Conservation (phyloP, 768 basidiomycete genomes). For the Neoboletus brunneissimus region DNA sequence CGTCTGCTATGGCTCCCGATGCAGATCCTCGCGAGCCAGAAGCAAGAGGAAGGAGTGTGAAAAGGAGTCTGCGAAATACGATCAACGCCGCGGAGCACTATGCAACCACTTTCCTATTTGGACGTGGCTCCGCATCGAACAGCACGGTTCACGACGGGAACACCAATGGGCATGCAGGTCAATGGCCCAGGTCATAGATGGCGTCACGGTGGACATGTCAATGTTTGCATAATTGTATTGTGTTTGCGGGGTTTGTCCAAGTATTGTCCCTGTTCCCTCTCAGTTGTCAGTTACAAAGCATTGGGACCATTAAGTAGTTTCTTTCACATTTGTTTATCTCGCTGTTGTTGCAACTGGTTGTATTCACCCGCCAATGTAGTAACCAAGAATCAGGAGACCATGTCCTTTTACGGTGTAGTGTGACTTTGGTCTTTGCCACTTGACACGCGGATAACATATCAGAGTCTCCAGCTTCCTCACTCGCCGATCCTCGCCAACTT, state of each 20-base stretch:
- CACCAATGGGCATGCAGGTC: slow-evolving; percentile 21
- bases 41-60: slow-evolving; percentile 57
- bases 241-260: not conserved
- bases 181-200: slow-evolving; percentile 26
- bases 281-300: slow-evolving; percentile 2
- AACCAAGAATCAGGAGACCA: not conserved
- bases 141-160: slow-evolving; percentile 21
- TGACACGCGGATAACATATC: not conserved
- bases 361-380: slow-evolving; percentile 24
- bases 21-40: slow-evolving; percentile 37
- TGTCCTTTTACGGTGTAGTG: slow-evolving; percentile 14
- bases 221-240: slow-evolving; percentile 12
- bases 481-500: not conserved
- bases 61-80: slow-evolving; percentile 63
- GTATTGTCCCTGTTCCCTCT: slow-evolving; percentile 6
- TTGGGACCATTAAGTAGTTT: slow-evolving; percentile 13
- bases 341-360: slow-evolving; percentile 27
- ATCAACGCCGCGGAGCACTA: slow-evolving; percentile 70
- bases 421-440: not conserved
- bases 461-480: not conserved
- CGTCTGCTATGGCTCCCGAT: slow-evolving; percentile 31
- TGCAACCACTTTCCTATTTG: slow-evolving; percentile 59
- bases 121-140: slow-evolving; percentile 40
- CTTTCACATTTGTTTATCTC: slow-evolving; percentile 10
- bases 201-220: not conserved